phyloP scores from a whole-genome alignment of 495 filamentous ascomycete species.

The Parathielavia appendiculata region DNA sequence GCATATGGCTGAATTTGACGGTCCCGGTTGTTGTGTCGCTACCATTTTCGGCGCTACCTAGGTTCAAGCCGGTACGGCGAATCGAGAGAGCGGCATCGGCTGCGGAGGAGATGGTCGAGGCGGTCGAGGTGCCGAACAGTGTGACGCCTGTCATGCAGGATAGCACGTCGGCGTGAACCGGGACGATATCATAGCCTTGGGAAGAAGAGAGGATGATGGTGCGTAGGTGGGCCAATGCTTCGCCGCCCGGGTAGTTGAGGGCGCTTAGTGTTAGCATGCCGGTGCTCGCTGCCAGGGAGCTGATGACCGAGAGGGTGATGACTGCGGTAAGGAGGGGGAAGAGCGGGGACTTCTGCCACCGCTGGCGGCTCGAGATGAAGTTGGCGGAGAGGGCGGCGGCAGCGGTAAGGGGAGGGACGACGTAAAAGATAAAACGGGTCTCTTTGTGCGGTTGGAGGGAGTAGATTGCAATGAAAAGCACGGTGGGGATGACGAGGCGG shows the following conservation, averaged over 20 bases:
- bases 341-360: conserved; percentile 51
- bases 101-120: conserved; percentile 3
- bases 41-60: not conserved
- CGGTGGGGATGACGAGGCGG: conserved; percentile 57
- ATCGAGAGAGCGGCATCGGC: not conserved
- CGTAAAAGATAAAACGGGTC: conserved; percentile 90
- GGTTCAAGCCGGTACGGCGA: too few relatives aligned
- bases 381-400: conserved; percentile 67
- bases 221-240: conserved; percentile 56
- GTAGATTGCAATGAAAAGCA: conserved; percentile 73
- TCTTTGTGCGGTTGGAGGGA: conserved; percentile 91
- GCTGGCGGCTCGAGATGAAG: conserved; percentile 58
- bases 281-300: conserved; percentile 53
- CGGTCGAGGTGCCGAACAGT: conserved; percentile 56
- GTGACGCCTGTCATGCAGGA: conserved; percentile 93
- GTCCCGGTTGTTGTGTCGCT: not conserved
- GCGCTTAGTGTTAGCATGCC: conserved; percentile 66
- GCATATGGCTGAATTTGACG: not conserved
- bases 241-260: conserved; percentile 85
- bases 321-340: conserved; percentile 54
- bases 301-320: conserved; percentile 53
- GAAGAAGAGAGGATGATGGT: conserved; percentile 38
- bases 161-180: conserved; percentile 76
- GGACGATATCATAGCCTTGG: conserved; percentile 31
- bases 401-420: conserved; percentile 74